A percentile compares a stretch with the other conserved stretches of the same genome.
Evolutionary conservation across 768 basidiomycete species (phyloP).

Genomic region (Boletus insuetus): DNA sequence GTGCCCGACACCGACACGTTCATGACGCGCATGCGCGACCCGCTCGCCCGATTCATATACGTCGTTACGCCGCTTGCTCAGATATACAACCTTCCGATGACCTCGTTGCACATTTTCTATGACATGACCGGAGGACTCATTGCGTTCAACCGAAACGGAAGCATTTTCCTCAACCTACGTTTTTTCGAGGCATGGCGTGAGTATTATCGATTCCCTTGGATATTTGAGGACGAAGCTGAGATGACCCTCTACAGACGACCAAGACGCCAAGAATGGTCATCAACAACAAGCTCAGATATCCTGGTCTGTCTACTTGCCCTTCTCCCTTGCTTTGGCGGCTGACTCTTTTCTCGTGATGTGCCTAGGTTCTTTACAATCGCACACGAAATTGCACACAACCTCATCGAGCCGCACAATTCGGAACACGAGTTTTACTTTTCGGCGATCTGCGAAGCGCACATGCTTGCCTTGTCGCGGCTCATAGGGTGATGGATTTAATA

Average conservation of each 20-base stretch:
- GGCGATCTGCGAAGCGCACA: conserved; percentile 74
- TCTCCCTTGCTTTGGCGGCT: background rate
- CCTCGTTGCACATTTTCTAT: conserved; percentile 83
- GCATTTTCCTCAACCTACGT: conserved; percentile 84
- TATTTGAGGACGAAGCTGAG: background rate
- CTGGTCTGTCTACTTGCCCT: conserved; percentile 47
- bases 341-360: background rate
- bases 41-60: conserved; percentile 69
- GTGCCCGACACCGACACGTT: conserved; percentile 50
- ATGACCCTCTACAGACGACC: conserved; percentile 54
- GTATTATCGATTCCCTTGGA: conserved; percentile 25
- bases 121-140: conserved; percentile 79
- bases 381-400: conserved; percentile 91
- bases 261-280: conserved; percentile 53
- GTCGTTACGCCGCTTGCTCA: conserved; percentile 62
- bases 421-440: conserved; percentile 96
- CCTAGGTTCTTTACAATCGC: conserved; percentile 83
- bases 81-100: conserved; percentile 71
- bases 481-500: no score
- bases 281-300: conserved; percentile 69
- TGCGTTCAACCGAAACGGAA: conserved; percentile 90
- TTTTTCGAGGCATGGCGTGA: conserved; percentile 87
- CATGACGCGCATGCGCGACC: conserved; percentile 50
- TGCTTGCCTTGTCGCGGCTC: conserved; percentile 18
- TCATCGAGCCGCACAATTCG: conserved; percentile 83